Evolutionary conservation across 148 eudicot genomes (phyloP).

Genomic region (Rhododendron molle): DNA sequence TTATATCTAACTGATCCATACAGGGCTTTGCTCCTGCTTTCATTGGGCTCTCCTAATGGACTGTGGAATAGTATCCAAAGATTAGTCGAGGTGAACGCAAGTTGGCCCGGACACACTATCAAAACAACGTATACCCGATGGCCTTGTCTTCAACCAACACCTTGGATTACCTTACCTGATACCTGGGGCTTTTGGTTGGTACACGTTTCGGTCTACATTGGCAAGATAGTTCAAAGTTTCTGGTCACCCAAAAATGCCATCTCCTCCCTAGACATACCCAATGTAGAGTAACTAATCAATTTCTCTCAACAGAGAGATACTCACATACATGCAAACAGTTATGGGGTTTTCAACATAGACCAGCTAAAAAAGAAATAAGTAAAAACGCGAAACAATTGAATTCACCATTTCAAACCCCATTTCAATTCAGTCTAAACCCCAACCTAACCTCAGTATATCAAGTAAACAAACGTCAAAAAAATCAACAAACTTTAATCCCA

Average conservation of each 20-base stretch:
- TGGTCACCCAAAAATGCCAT: not conserved
- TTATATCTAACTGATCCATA: not conserved
- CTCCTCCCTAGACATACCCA: not conserved
- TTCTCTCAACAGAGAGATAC: not conserved
- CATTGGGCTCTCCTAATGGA: not conserved
- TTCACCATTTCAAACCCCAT: not conserved
- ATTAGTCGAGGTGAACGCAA: not conserved
- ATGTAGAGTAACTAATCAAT: not conserved
- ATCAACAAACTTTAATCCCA: not conserved
- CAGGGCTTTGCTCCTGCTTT: not conserved
- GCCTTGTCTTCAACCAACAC: not conserved
- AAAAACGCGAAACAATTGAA: not conserved
- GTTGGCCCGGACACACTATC: not conserved
- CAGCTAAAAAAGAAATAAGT: not conserved
- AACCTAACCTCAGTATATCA: not conserved
- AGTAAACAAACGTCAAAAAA: not conserved
- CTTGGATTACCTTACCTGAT: not conserved
- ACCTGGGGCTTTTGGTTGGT: not conserved
- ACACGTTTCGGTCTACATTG: not conserved
- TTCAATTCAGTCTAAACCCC: conserved; percentile 1
- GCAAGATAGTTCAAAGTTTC: not conserved
- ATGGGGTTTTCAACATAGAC: not conserved
- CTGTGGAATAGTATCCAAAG: not conserved
- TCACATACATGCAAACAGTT: not conserved
- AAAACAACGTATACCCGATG: not conserved